A percentile compares a stretch with the other conserved stretches of the same genome.
Conservation (phyloP, 2,329 filamentous ascomycete genomes). For the Aspergillus chevalieri region DNA sequence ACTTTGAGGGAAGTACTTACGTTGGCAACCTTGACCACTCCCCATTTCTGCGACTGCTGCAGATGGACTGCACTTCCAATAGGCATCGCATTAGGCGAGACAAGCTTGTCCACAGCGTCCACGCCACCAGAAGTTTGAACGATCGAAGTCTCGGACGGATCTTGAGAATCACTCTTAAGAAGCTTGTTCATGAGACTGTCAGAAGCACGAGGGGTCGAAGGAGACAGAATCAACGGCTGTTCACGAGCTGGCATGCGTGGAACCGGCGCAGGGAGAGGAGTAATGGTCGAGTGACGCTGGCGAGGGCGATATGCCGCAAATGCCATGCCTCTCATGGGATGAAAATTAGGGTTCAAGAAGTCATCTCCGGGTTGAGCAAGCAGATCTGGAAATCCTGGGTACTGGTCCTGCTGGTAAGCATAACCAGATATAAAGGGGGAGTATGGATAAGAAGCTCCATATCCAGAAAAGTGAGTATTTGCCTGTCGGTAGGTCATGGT, state of each 20-base stretch:
- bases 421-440: neutral
- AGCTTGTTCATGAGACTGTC: neutral
- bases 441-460: neutral
- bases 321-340: conserved; percentile 1
- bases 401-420: neutral
- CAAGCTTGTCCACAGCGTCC: conserved; percentile 9
- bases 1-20: conserved; percentile 19
- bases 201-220: conserved; percentile 1
- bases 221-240: conserved; percentile 2
- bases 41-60: conserved; percentile 14
- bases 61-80: conserved; percentile 21
- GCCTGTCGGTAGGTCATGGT: conserved; percentile 1
- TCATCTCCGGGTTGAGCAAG: neutral
- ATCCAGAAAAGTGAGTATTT: neutral
- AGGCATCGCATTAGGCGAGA: conserved; percentile 19
- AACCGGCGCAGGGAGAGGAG: neutral
- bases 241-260: neutral
- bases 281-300: neutral
- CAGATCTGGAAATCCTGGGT: neutral
- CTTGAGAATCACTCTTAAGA: conserved; percentile 1
- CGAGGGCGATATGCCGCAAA: neutral
- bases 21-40: conserved; percentile 33
- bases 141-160: neutral
- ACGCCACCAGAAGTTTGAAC: conserved; percentile 1
- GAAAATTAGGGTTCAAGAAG: neutral